Conservation (phyloP, 768 basidiomycete species). For the Astraeus odoratus region DNA sequence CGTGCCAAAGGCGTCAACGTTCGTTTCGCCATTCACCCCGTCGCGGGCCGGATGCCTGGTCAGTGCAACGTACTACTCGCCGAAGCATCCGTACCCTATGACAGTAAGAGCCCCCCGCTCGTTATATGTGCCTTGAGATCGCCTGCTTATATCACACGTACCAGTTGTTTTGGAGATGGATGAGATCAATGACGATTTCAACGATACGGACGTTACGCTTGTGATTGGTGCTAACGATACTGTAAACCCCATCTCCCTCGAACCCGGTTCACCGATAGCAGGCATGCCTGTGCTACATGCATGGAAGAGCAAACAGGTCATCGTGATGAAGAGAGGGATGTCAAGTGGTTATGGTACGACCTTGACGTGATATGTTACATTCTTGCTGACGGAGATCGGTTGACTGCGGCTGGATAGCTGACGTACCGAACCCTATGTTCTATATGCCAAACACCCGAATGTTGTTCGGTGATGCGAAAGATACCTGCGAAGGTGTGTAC, state of each 20-base stretch:
- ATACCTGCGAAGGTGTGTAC: slow-evolving; percentile 73
- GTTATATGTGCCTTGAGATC: neutral
- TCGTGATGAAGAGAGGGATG: slow-evolving; percentile 91
- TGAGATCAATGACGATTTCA: slow-evolving; percentile 90
- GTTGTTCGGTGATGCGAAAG: slow-evolving; percentile 90
- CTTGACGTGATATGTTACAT: neutral
- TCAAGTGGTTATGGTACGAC: slow-evolving; percentile 75
- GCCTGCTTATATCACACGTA: slow-evolving; percentile 1
- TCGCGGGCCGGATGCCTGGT: slow-evolving; percentile 90
- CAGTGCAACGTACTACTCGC: slow-evolving; percentile 90
- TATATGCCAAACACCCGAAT: slow-evolving; percentile 87
- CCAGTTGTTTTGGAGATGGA: slow-evolving; percentile 89
- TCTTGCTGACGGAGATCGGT: slow-evolving; percentile 1
- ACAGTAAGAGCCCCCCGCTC: slow-evolving; percentile 44
- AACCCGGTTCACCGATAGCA: slow-evolving; percentile 81
- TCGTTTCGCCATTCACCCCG: slow-evolving; percentile 84
- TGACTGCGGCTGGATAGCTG: slow-evolving; percentile 40
- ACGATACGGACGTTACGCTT: slow-evolving; percentile 81
- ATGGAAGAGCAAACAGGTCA: slow-evolving; percentile 89
- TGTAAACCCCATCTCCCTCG: slow-evolving; percentile 85
- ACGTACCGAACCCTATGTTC: slow-evolving; percentile 92
- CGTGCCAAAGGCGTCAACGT: slow-evolving; percentile 71
- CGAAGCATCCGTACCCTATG: slow-evolving; percentile 86
- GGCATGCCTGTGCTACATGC: slow-evolving; percentile 91
- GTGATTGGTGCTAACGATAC: slow-evolving; percentile 93